Percentiles rank a stretch among this genome's conserved stretches.
Evolutionary conservation across 345 rosid genomes (phyloP).

Genomic region (Excoecaria agallocha): DNA sequence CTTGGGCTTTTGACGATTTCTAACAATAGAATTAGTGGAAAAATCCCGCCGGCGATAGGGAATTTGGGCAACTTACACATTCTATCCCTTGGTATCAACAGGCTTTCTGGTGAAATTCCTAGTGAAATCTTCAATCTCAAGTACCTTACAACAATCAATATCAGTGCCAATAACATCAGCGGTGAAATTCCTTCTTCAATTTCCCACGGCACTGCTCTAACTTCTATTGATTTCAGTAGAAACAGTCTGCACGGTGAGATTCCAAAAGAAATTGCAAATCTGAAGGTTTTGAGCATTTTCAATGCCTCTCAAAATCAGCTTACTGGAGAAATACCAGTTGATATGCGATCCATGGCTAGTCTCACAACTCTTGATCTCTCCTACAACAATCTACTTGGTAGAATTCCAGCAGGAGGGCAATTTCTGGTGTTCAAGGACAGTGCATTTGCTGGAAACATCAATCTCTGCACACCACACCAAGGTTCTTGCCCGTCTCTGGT

Average conservation of each 20-base stretch:
- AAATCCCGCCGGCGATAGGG: slow-evolving; percentile 63
- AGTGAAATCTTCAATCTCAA: slow-evolving; percentile 47
- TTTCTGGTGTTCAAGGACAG: slow-evolving; percentile 66
- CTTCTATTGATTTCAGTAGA: slow-evolving; percentile 60
- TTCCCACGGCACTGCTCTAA: slow-evolving; percentile 41
- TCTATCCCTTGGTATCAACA: slow-evolving; percentile 50
- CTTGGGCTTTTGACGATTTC: slow-evolving; percentile 46
- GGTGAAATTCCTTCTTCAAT: slow-evolving; percentile 66
- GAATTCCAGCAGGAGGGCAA: slow-evolving; percentile 70
- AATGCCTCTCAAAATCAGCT: slow-evolving; percentile 67
- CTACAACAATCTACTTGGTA: slow-evolving; percentile 57
- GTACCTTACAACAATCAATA: slow-evolving; percentile 43
- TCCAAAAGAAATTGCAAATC: slow-evolving; percentile 46
- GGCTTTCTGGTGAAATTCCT: slow-evolving; percentile 56
- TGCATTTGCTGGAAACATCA: slow-evolving; percentile 65
- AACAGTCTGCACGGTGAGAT: slow-evolving; percentile 61
- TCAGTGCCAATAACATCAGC: slow-evolving; percentile 52
- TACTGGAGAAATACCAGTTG: slow-evolving; percentile 62
- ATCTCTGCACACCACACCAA: slow-evolving; percentile 51
- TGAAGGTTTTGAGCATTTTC: slow-evolving; percentile 54
- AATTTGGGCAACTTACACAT: slow-evolving; percentile 42
- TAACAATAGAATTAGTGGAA: slow-evolving; percentile 60
- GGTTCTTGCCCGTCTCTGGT: slow-evolving; percentile 38
- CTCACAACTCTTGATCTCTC: slow-evolving; percentile 80
- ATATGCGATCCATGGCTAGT: slow-evolving; percentile 63